Percentiles rank a stretch among this genome's conserved stretches.
These are phyloP conservation scores for Arabis alpina DNA, from an alignment of 345 rosid species.

Conservation along the genomic window DNA sequence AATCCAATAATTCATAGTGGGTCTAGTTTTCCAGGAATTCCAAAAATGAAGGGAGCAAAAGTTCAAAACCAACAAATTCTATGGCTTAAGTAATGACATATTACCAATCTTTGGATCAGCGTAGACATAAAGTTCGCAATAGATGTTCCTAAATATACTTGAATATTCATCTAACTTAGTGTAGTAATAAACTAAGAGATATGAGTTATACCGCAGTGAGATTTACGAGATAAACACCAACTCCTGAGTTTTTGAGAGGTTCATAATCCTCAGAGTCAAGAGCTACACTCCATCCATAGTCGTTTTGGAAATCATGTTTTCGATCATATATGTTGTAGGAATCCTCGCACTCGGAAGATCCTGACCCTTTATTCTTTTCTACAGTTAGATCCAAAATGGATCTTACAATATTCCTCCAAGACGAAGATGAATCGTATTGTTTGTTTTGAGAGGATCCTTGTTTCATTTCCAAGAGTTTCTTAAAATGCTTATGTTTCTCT, in stretches of 20 bases:
- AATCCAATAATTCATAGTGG: background rate
- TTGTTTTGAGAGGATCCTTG: slow-evolving; percentile 41
- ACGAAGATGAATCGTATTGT: slow-evolving; percentile 46
- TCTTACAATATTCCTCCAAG: slow-evolving; percentile 61
- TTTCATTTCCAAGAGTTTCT: slow-evolving; percentile 49
- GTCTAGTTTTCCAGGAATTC: background rate
- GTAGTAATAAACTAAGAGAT: background rate
- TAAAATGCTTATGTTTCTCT: slow-evolving; percentile 62
- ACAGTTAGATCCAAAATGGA: slow-evolving; percentile 41
- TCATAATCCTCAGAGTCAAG: slow-evolving; percentile 56
- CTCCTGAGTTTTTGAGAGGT: slow-evolving; percentile 69
- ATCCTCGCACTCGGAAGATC: slow-evolving; percentile 48
- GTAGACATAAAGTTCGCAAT: background rate
- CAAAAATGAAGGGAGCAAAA: background rate
- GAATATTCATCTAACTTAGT: background rate
- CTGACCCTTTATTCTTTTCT: slow-evolving; percentile 26
- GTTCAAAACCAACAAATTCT: background rate
- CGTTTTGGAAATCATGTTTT: slow-evolving; percentile 57
- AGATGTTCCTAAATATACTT: background rate
- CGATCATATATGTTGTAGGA: slow-evolving; percentile 66
- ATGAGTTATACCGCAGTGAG: slow-evolving; percentile 71
- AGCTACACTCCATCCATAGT: slow-evolving; percentile 83
- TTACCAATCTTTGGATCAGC: background rate
- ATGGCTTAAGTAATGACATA: background rate
- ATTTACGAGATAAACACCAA: slow-evolving; percentile 72